Percentiles rank a stretch among this genome's conserved stretches.
phyloP scores from a whole-genome alignment of 2,329 filamentous ascomycete species.

The Fusarium succisae region DNA sequence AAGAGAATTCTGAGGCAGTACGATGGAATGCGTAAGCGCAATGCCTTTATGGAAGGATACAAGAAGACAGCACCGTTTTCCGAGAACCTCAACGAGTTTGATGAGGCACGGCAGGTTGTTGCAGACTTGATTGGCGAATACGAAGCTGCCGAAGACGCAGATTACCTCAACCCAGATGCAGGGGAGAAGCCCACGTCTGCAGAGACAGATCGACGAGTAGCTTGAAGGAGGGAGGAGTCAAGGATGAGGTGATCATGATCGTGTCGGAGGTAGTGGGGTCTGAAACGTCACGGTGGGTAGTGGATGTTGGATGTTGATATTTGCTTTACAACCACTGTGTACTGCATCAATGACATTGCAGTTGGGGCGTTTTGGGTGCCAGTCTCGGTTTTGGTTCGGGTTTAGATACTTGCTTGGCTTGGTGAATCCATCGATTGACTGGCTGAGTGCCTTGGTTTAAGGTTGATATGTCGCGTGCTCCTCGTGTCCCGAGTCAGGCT shows the following conservation, averaged over 20 bases:
- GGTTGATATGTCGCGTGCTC: slow-evolving; percentile 5
- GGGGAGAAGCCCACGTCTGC: slow-evolving; percentile 62
- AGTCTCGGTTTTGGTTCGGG: slow-evolving; percentile 20
- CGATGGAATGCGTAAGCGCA: slow-evolving; percentile 92
- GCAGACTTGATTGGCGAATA: slow-evolving; percentile 93
- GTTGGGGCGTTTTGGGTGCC: slow-evolving; percentile 31
- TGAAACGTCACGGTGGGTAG: slow-evolving; percentile 17
- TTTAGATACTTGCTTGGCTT: background rate
- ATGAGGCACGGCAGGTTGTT: slow-evolving; percentile 92
- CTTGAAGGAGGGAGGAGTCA: slow-evolving; percentile 33
- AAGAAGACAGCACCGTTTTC: slow-evolving; percentile 95
- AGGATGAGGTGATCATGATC: background rate
- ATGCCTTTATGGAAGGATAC: slow-evolving; percentile 95
- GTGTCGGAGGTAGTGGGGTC: slow-evolving; percentile 10
- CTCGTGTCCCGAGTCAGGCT: background rate
- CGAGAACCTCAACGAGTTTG: slow-evolving; percentile 92
- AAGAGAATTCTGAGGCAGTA: slow-evolving; percentile 94
- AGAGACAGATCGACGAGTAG: slow-evolving; percentile 62
- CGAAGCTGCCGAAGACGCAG: slow-evolving; percentile 89
- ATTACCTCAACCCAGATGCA: slow-evolving; percentile 84
- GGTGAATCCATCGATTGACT: background rate
- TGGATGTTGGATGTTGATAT: slow-evolving; percentile 31
- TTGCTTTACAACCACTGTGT: slow-evolving; percentile 20
- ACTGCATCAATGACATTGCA: background rate
- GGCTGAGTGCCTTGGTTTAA: slow-evolving; percentile 1